A percentile compares a stretch with the other conserved stretches of the same genome.
phyloP scores from a whole-genome alignment of 2,329 filamentous ascomycete species.

The Gnomoniopsis smithogilvyi region DNA sequence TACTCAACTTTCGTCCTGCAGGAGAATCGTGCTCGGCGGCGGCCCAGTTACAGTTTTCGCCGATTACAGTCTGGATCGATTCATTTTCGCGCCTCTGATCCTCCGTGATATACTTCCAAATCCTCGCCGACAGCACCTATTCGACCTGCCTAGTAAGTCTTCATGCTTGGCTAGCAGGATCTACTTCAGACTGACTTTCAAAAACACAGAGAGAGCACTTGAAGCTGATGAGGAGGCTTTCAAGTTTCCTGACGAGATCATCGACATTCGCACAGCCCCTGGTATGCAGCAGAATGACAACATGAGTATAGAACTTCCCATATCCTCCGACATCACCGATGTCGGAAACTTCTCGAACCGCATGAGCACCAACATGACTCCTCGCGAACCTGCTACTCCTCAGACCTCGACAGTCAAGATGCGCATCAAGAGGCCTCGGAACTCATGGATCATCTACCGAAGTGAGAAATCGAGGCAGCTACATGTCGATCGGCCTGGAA shows the following conservation, averaged over 20 bases:
- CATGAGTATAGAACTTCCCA: no score
- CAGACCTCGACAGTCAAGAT: not conserved
- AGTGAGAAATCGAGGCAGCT: slow-evolving; percentile 8
- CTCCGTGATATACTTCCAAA: not conserved
- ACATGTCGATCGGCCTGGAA: not conserved
- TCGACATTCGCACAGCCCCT: no score
- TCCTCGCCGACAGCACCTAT: not conserved
- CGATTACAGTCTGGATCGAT: not conserved
- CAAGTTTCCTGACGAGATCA: not conserved
- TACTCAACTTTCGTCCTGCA: no score
- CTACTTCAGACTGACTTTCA: not conserved
- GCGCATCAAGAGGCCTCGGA: slow-evolving; percentile 23
- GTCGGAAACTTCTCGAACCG: not conserved
- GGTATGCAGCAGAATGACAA: no score
- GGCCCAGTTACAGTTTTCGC: not conserved
- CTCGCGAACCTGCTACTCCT: not conserved
- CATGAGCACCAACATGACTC: not conserved
- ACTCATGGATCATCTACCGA: slow-evolving; percentile 18
- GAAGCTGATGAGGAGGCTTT: not conserved
- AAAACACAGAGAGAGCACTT: not conserved
- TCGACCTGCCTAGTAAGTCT: not conserved
- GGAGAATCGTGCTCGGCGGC: not conserved
- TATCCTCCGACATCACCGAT: no score
- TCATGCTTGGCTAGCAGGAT: not conserved
- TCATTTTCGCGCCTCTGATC: not conserved